Evolutionary conservation across 768 basidiomycete species (phyloP), one percentile per base, ranked within the genome.

Genomic region (Polyporus arcularius): DNA sequence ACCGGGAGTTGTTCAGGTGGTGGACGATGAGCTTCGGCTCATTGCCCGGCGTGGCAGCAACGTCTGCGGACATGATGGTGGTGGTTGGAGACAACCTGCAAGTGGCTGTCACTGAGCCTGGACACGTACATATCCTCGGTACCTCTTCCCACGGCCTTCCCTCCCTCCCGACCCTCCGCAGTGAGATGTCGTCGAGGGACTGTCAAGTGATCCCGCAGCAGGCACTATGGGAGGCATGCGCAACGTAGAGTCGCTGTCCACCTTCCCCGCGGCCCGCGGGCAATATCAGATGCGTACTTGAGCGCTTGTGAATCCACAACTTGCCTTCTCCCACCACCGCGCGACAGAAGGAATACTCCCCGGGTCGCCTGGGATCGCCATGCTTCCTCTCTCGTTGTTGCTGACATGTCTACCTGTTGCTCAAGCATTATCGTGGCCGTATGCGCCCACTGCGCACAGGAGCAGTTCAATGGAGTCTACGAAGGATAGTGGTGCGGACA

Each of bases 1-100:
- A 80, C n/a, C 80, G 78, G 8, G 80, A 80, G 58, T 81, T 67
- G 57, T 80, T 75, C 7, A 83, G 71, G 63, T 82, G 79, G 58
- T 82, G 82, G 8, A 83, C 62, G 30, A 68, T 46, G 46, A 74
- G 55, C 28, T 52, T 68, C 16, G 58, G 42, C 10, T 28, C 52
- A 21, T 30, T 57, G 26, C 35, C 26, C 18, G 48, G 41, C 50
- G 40, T 32, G 42, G 55, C 31, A 35, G 58, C 50, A 21, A 16
- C 32, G 39, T 56, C n/a, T 3, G 45, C 46, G 21, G 53, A 52
- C 61, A 62, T 62, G 60, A 47, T 56, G 43, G 39, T 46, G 10
- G 60, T 61, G 55, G 43, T 52, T 35, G 52, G 55, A 42, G 39
- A 28, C 53, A 53, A 43, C 42, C 35, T 35, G 35, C 35, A 46